Base-by-base conservation (phyloP, 148 eudicot species). In the Oxyria digyna region DNA sequence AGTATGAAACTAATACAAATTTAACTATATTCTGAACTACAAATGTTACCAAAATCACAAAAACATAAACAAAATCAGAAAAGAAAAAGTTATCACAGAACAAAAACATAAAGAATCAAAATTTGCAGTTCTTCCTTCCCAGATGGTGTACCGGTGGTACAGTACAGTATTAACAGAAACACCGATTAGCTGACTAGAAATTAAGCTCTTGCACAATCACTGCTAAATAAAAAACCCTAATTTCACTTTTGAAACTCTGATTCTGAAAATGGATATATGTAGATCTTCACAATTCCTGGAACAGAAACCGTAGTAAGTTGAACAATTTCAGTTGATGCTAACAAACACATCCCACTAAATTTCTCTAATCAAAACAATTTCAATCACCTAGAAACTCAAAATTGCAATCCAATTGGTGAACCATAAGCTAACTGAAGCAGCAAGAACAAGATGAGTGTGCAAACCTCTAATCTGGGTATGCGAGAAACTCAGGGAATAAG, bases 401-500 rank as follows among this genome's bases (percentile, higher is more conserved):
- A 59, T 6, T 12, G 65, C 37, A 59, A 29, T 31, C 8, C 11
- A 59, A 29, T 27, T 59, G 18, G 37, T 29, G 65, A 27, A 59
- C 64, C 65, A 27, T 15, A 29, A 29, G 17, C 37, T 15, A 59
- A 59, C 31, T 26, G 6, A 59, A 14, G 8, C 64, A 57, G 27
- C n/a, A 27, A 27, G 31, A 21, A 23, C 59, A 11, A 52, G 13
- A 52, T 2, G 59, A 52, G 59, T 29, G 3, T 20, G 14, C 64
- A 57, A 59, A 59, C 65, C 65, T 59, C n/a, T n/a, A n/a, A 59
- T 31, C 62, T 54, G 31, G 62, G 62, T 54, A 54, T 23, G 4
- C 12, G 31, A 10, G 29, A 13, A 59, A 6, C 38, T 27, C n/a
- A 59, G 31, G 65, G 31, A 59, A 6, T 3, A 37, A 59, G 33